Evolutionary conservation across 164 flowering plant species (phyloP), one percentile per base, ranked within the genome.

Genomic region (Echeveria elegans): DNA sequence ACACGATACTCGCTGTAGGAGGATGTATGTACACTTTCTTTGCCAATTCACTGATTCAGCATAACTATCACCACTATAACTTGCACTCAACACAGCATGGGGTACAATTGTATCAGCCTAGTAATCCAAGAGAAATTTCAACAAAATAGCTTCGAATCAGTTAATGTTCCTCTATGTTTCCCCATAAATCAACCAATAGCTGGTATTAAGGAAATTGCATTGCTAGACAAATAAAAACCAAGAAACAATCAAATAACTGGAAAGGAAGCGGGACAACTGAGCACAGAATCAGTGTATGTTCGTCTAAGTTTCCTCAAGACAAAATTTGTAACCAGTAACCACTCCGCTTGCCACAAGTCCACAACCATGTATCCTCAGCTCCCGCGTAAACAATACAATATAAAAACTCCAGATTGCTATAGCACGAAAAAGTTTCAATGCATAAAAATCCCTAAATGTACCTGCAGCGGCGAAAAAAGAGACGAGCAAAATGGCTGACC

Each of bases 11-110:
- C 60, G 96, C 97, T 78, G 78, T 86, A 2, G 91, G 88, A 76
- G 95, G 96, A 77, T 80, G 88, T 63, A 83, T 52, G 70, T 50
- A 72, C 69, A 89, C 80, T 72, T 81, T 81, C 81, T 86, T 85
- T 34, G 77, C 65, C 69, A 70, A 45, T 68, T n/a, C n/a, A n/a
- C n/a, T n/a, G n/a, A n/a, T n/a, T 82, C 72, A 23, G 64, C 69
- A 26, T 85, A 37, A 47, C 64, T 69, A 50, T 67, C 74, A 23
- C 68, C 66, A 50, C 77, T 78, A 32, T 71, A 73, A 77, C 69
- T 82, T 70, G 78, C 74, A 79, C 29, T 70, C 74, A 93, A 58
- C 31, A 70, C 98, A 90, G 96, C 88, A 56, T n/a, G 4, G 16
- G 16, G 32, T 56, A 4, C 12, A 81, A 7, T 65, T 60, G 66